Base-by-base conservation (phyloP, 768 basidiomycete species). In the Dentipellis fragilis region DNA sequence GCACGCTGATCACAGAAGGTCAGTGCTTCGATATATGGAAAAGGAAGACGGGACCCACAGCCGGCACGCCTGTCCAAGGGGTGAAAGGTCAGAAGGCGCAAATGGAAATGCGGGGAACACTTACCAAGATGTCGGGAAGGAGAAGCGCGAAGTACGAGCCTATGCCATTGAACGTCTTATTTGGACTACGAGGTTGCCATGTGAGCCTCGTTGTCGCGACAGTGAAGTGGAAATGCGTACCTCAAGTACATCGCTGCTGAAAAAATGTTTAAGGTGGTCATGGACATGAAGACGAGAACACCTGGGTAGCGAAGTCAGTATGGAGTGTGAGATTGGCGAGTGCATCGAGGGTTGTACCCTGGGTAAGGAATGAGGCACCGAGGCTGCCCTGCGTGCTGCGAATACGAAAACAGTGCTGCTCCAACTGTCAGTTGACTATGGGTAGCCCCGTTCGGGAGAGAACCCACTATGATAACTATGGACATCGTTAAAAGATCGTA, bases 91-190 rank as follows among this genome's bases (percentile, higher is more conserved):
- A 48, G 22, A 21, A 38, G 14, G 36, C 12, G 4, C 36, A n/a
- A 34, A 14, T 34, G 19, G 45, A 39, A 21, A 35, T 38, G 45
- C 19, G 51, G 42, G 36, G 22, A 45, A n/a, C 42, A 7, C 9
- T 55, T 51, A 60, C 59, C 53, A 60, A 40, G 40, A 54, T 39
- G 17, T 54, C 54, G 54, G 59, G 59, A 35, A 60, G 19, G 21
- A 55, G 49, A 40, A 59, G 57, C 9, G 59, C 54, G 37, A 60
- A 60, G 53, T 56, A 60, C 37, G 59, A 58, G 39, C 59, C 59
- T 40, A 55, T 10, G 39, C 54, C 57, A 16, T 58, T 57, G 35
- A 4, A 17, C 23, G 51, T 5, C 8, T 37, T 4, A 53, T 53
- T 35, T n/a, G 54, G 12, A 34, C 59, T 60, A 29, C n/a, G n/a